Conservation (phyloP, 2,329 filamentous ascomycete genomes). For the Ophiostoma angusticollis region DNA sequence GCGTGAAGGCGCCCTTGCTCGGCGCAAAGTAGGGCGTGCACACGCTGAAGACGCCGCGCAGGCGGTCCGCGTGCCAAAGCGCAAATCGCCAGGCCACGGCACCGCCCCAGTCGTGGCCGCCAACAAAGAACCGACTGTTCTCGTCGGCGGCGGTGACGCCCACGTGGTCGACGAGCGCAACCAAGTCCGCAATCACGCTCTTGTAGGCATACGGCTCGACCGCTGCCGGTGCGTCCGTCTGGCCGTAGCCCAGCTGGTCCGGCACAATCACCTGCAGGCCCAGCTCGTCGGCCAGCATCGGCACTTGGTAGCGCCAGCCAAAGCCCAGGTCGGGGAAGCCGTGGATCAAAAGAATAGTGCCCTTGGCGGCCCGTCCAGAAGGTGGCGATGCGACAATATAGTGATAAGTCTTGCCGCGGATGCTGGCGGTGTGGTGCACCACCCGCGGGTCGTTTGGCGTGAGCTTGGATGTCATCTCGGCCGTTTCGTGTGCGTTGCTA, state of each 20-base stretch:
- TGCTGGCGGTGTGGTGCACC: slow-evolving; percentile 45
- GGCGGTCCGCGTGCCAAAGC: slow-evolving; percentile 58
- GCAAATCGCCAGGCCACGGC: slow-evolving; percentile 58
- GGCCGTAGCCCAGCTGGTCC: slow-evolving; percentile 78
- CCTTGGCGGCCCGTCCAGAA: slow-evolving; percentile 19
- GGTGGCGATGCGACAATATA: slow-evolving; percentile 43
- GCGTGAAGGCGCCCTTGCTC: slow-evolving; percentile 30
- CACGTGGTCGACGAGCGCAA: slow-evolving; percentile 50
- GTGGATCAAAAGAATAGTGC: slow-evolving; percentile 38
- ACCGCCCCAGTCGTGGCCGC: slow-evolving; percentile 91
- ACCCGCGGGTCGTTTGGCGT: slow-evolving; percentile 53
- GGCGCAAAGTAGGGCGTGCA: slow-evolving; percentile 64
- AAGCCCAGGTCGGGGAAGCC: slow-evolving; percentile 75
- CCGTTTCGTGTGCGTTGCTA: background rate
- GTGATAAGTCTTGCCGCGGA: slow-evolving; percentile 60
- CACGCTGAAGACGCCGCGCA: slow-evolving; percentile 64
- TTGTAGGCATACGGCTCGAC: slow-evolving; percentile 57
- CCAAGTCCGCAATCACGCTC: slow-evolving; percentile 61
- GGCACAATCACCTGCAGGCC: slow-evolving; percentile 70
- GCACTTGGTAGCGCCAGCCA: slow-evolving; percentile 85
- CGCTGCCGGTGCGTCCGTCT: slow-evolving; percentile 55
- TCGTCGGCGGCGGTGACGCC: slow-evolving; percentile 31
- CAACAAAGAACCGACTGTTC: slow-evolving; percentile 48
- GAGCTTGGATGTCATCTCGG: slow-evolving; percentile 43
- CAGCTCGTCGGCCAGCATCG: slow-evolving; percentile 54